Evolutionary conservation across 75 land plant genomes (phyloP), one percentile per base, ranked within the genome.

Genomic region (Isoetes taiwanensis): DNA sequence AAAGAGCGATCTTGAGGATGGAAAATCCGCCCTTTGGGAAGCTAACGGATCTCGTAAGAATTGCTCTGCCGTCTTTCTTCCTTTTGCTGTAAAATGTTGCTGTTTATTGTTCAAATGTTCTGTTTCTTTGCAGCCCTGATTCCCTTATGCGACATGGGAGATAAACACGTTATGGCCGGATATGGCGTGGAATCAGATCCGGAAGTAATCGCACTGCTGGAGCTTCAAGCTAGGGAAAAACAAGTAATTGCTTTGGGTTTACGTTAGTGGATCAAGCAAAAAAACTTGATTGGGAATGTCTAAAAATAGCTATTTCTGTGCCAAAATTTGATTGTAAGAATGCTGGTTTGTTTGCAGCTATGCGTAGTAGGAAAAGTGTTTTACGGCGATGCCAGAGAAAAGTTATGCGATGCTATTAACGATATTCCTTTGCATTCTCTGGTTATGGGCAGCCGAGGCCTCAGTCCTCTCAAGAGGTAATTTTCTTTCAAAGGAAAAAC

Each of bases 351-450:
- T 2, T 37, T 62, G 33, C 66, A 78, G 80, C 34, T 73, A 31
- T 59, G 41, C 6, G 71, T 79, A 30, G 28, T 75, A 0, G n/a
- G 67, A 54, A 80, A 80, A 58, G 54, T 80, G 4, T 80, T 65
- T 30, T 77, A 68, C 67, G 80, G 84, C 19, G 84, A 77, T 68
- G 52, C 84, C 6, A 67, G 80, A 24, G 84, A 81, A 62, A 80
- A 80, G 67, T 32, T 80, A 32, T 76, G 71, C 23, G 80, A 72
- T 52, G 83, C 83, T 2, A 75, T 81, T 39, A 65, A 63, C 30
- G 57, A 57, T 1, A 58, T 81, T 27, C 76, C 80, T 34, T 56
- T 81, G 39, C 54, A 64, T 54, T 77, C 70, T 41, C 54, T 81
- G 20, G 68, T 81, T 1, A 61, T 81, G 32, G 84, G 84, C 9